Conservation (phyloP, 805 yeast genomes). For the Saccharomycopsis fodiens region DNA sequence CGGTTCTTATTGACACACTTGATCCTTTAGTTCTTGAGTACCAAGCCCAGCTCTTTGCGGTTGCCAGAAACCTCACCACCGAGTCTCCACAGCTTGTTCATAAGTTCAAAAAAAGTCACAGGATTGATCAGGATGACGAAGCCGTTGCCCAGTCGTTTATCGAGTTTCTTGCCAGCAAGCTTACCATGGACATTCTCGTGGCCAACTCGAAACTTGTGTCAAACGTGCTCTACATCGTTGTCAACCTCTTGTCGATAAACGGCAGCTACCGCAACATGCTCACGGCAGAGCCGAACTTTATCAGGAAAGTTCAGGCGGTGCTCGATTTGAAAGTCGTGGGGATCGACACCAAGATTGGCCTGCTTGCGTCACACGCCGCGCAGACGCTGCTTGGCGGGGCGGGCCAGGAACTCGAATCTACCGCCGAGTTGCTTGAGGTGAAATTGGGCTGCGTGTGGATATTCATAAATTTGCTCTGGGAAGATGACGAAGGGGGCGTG, state of each 20-base stretch:
- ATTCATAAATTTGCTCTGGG: slow-evolving; percentile 13
- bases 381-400: not conserved
- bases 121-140: not conserved
- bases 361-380: not conserved
- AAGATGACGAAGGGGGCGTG: not conserved
- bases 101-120: not conserved
- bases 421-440: slow-evolving; percentile 2
- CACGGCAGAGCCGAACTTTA: not conserved
- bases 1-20: not conserved
- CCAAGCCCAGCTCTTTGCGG: slow-evolving; percentile 3
- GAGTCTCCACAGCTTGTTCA: not conserved
- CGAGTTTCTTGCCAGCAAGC: not conserved
- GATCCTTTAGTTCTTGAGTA: slow-evolving; percentile 1
- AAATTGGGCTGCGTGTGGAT: slow-evolving; percentile 17
- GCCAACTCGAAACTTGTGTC: slow-evolving; percentile 10
- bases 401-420: not conserved
- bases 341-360: not conserved
- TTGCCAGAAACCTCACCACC: slow-evolving; percentile 4
- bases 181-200: slow-evolving; percentile 4
- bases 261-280: slow-evolving; percentile 9
- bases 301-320: slow-evolving; percentile 1
- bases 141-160: not conserved
- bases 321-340: slow-evolving; percentile 5
- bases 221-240: slow-evolving; percentile 10
- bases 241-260: slow-evolving; percentile 8